These are phyloP conservation scores for Suillus decipiens DNA, from an alignment of 768 basidiomycete genomes.

Conservation along the genomic window DNA sequence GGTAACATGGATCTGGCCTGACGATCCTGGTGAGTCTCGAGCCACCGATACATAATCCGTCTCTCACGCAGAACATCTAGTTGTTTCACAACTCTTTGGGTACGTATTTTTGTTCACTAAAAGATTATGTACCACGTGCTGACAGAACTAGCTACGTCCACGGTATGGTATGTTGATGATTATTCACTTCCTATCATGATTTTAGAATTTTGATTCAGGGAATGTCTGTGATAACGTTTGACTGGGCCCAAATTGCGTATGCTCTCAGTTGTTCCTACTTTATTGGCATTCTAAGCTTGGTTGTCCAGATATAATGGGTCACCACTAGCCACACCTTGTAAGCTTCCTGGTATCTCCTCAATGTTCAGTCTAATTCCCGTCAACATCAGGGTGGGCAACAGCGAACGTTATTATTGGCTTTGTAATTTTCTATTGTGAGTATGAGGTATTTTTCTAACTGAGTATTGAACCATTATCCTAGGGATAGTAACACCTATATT, in stretches of 20 bases:
- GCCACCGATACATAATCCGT: conserved; percentile 23
- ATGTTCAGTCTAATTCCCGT: conserved; percentile 2
- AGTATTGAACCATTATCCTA: conserved; percentile 13
- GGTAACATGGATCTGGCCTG: conserved; percentile 56
- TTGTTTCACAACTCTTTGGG: conserved; percentile 50
- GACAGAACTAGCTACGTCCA: conserved; percentile 34
- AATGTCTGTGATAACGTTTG: conserved; percentile 78
- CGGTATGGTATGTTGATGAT: conserved; percentile 41
- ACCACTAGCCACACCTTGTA: conserved; percentile 72
- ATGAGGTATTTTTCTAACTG: background rate
- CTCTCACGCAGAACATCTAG: conserved; percentile 26
- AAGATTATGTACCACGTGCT: background rate
- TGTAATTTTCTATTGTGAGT: conserved; percentile 67
- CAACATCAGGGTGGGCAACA: conserved; percentile 64
- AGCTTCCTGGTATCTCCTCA: conserved; percentile 3
- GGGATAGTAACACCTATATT: conserved; percentile 38
- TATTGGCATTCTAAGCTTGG: background rate
- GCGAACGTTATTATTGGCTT: conserved; percentile 72
- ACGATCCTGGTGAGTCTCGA: conserved; percentile 43
- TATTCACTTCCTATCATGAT: background rate
- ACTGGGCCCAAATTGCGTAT: conserved; percentile 69
- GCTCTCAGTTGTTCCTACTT: conserved; percentile 20
- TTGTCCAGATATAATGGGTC: conserved; percentile 30
- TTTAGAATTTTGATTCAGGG: conserved; percentile 32
- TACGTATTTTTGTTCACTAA: conserved; percentile 22